Conservation (phyloP, 495 filamentous ascomycete species). For the Podospora comata region DNA sequence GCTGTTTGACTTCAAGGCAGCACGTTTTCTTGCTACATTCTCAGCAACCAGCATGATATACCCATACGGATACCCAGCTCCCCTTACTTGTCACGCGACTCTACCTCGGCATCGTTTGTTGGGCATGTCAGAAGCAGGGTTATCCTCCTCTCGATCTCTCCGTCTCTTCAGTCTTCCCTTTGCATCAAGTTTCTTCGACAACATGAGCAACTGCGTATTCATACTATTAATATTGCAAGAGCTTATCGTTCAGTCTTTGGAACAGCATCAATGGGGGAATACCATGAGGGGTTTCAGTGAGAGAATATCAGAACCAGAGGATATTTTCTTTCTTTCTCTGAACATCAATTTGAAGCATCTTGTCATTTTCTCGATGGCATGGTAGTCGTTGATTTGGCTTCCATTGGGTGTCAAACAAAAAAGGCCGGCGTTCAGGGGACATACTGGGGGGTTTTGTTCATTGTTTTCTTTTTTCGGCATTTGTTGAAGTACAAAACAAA, state of each 20-base stretch:
- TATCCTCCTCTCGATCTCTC: neutral
- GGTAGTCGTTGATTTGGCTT: neutral
- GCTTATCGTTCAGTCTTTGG: neutral
- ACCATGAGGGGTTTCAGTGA: neutral
- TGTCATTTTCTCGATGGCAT: neutral
- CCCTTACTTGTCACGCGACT: neutral
- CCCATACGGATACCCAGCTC: neutral
- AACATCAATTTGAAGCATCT: neutral
- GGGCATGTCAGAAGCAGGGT: neutral
- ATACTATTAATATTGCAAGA: neutral
- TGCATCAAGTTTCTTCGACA: neutral
- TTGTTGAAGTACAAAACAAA: neutral
- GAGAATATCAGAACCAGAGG: neutral
- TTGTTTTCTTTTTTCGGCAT: neutral
- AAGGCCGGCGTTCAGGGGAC: neutral
- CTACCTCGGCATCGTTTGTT: neutral
- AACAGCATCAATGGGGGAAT: neutral
- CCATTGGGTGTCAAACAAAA: neutral
- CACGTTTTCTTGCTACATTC: neutral
- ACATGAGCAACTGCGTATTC: neutral
- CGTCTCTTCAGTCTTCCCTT: neutral
- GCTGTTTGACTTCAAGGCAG: neutral
- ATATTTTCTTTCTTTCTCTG: neutral
- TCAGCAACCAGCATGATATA: neutral
- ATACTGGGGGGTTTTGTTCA: neutral